Evolutionary conservation across 805 yeast species (phyloP).

Genomic region (Ogataea trehalophila): DNA sequence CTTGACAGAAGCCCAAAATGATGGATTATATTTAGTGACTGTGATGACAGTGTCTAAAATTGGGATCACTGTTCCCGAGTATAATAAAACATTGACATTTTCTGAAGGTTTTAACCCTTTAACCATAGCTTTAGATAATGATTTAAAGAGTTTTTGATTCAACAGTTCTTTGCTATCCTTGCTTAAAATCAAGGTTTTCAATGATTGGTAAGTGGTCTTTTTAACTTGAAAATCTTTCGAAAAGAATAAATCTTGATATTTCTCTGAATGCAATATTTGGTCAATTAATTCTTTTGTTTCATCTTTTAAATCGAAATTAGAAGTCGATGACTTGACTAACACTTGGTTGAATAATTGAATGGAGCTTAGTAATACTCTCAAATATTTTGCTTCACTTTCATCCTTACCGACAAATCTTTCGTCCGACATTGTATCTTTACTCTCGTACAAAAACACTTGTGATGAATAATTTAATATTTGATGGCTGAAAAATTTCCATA

Average conservation of each 20-base stretch:
- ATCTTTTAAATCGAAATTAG: slow-evolving; percentile 15
- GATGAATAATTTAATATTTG: slow-evolving; percentile 52
- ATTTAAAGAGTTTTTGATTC: slow-evolving; percentile 32
- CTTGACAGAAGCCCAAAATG: slow-evolving; percentile 51
- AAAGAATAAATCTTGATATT: slow-evolving; percentile 39
- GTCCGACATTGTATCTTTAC: slow-evolving; percentile 64
- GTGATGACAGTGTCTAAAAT: slow-evolving; percentile 43
- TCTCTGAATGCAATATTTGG: slow-evolving; percentile 37
- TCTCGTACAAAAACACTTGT: slow-evolving; percentile 51
- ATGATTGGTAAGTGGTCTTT: slow-evolving; percentile 36
- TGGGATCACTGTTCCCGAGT: slow-evolving; percentile 42
- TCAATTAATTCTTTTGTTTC: slow-evolving; percentile 17
- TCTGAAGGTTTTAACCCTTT: slow-evolving; percentile 37
- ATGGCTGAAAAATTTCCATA: slow-evolving; percentile 56
- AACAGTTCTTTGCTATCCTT: slow-evolving; percentile 14
- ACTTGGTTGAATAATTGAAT: slow-evolving; percentile 39
- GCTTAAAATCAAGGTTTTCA: slow-evolving; percentile 26
- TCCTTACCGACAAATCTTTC: slow-evolving; percentile 62
- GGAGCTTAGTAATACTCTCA: slow-evolving; percentile 48
- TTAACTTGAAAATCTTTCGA: slow-evolving; percentile 38
- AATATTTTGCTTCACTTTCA: slow-evolving; percentile 61
- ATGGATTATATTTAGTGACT: slow-evolving; percentile 41
- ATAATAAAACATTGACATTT: slow-evolving; percentile 32
- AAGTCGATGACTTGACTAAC: slow-evolving; percentile 4
- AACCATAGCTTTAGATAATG: slow-evolving; percentile 40